Evolutionary conservation across 345 rosid genomes (phyloP), one percentile per base, ranked within the genome.

Genomic region (Brassica carinata): DNA sequence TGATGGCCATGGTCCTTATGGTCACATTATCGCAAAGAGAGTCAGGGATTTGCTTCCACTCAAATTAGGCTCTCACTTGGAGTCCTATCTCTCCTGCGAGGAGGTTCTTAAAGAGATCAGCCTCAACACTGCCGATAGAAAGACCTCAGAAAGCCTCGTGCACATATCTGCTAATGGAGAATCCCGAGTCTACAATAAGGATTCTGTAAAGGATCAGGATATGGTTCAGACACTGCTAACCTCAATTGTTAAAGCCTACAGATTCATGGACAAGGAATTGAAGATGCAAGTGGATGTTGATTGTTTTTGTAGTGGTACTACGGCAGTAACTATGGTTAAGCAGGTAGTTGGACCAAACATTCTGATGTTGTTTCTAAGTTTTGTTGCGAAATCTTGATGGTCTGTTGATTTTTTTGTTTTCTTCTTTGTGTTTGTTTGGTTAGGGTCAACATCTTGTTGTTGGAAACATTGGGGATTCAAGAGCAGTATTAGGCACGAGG

Each of bases 1-100:
- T 81, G 99, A 96, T 88, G 99, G 99, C 3, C 99, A 96, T 38
- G 99, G 99, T 53, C 99, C 99, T 0, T 89, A 84, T 62, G 99
- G 99, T 79, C 98, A 96, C 79, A 69, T 91, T 92, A 97, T 94
- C 31, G 97, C 99, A 14, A 96, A 83, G 82, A 90, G 89, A 85
- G 99, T 96, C 77, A 87, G 99, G 83, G 99, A 96, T 82, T 84
- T 87, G 76, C 98, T 96, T 85, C 99, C 99, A 9, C 82, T 85
- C 65, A 92, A 87, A 76, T 71, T 96, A 85, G 87, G 87, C 74
- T 82, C 98, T 78, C 87, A 90, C 13, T 88, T 94, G 90, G 93
- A 94, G 72, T 88, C 88, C 33, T 86, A 74, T 75, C 53, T 78
- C 18, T 83, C 90, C 15, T 77, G 85, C 7, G 93, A 88, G 82